Base-by-base conservation (phyloP, 2,329 filamentous ascomycete species). In the Alternaria sp. region DNA sequence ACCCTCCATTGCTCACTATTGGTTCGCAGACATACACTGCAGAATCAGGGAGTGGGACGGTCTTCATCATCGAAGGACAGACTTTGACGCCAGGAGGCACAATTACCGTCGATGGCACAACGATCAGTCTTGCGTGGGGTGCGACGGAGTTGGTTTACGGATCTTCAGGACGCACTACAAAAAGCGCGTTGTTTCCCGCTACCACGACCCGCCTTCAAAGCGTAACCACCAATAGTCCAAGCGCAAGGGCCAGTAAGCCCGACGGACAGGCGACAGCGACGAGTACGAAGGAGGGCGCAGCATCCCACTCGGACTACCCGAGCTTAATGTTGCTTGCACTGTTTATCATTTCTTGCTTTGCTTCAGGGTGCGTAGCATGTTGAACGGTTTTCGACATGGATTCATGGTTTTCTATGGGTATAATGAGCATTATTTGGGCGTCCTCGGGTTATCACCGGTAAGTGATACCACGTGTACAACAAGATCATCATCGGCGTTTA, bases 81-180 rank as follows among this genome's bases (percentile, higher is more conserved):
- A 81, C 78, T 0, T 69, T 84, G 23, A 80, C 76, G 0, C 79
- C 80, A 11, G 82, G 80, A 11, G 80, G 79, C 2, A 66, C 61
- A 4, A 73, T 80, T 43, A 74, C 71, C 1, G 68, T 78, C 2
- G 65, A 71, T 43, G 76, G 77, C 14, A 79, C 76, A 0, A 76
- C 74, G 0, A 74, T 80, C 26, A 75, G 67, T 25, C 75, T 83
- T 0, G 71, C 73, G 1, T 71, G 75, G 6, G 73, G 77, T 4
- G 79, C 80, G 2, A 82, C 81, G 0, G 60, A 79, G 18, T 64
- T 82, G 9, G 71, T 78, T 28, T 78, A 81, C 51, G 75, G 78
- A 6, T 79, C 74, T 28, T 47, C 73, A 6, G 75, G 76, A 5
- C 74, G 73, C 18, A 74, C 68, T 20, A 75, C 76, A 4, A 77